Evolutionary conservation across 768 basidiomycete genomes (phyloP).

Genomic region (Leccinum rimulosum): DNA sequence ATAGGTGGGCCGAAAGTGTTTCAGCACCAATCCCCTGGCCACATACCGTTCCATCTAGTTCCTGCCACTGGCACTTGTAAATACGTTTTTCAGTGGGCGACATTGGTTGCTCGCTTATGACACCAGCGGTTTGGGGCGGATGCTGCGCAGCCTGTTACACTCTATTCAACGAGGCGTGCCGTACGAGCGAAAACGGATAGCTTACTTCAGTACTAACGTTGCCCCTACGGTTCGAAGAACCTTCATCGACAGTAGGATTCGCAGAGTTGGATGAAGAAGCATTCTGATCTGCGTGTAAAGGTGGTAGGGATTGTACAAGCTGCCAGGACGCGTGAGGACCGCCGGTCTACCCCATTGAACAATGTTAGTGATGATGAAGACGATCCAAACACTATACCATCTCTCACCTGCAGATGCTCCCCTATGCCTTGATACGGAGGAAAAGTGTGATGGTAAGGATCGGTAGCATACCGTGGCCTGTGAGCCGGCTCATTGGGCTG

Average conservation of each 20-base stretch:
- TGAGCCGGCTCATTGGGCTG: no score
- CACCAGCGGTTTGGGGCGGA: not conserved
- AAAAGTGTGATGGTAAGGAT: no score
- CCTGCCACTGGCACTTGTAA: conserved; percentile 7
- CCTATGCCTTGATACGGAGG: no score
- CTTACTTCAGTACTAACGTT: not conserved
- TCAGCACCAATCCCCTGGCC: not conserved
- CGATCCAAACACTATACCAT: no score
- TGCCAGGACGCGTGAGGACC: no score
- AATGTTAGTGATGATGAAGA: no score
- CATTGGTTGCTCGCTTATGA: not conserved
- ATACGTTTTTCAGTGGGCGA: no score
- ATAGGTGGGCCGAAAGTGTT: conserved; percentile 13
- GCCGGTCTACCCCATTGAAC: not conserved
- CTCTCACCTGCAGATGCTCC: no score
- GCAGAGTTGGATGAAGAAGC: not conserved
- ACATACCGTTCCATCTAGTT: conserved; percentile 2
- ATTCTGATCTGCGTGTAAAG: not conserved
- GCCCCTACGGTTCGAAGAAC: no score
- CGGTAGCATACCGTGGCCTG: no score
- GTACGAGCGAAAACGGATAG: not conserved
- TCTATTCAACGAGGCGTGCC: not conserved
- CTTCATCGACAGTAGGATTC: no score
- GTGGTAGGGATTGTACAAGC: not conserved
- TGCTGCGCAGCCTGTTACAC: not conserved